Percentiles rank a stretch among this genome's conserved stretches.
phyloP scores from a whole-genome alignment of 1,284 basidiomycete genomes.

The Termitomyces sp. region DNA sequence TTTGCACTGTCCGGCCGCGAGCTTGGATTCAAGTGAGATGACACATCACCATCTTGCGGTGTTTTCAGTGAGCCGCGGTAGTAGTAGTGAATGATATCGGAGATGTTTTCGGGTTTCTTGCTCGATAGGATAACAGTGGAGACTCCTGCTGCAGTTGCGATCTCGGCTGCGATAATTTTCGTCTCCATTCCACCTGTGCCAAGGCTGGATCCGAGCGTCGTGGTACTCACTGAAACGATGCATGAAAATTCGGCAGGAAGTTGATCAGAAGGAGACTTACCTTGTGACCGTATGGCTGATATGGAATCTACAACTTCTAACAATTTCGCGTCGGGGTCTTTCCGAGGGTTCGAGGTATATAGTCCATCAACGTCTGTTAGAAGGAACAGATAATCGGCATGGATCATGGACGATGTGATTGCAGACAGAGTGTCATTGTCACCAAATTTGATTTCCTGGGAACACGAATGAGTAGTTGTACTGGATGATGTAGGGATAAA shows the following conservation, averaged over 20 bases:
- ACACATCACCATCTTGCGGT: constrained; percentile 19
- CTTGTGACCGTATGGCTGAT: constrained; percentile 74
- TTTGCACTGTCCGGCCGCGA: constrained; percentile 20
- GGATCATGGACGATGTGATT: constrained; percentile 94
- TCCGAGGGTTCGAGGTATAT: constrained; percentile 86
- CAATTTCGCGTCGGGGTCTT: constrained; percentile 1
- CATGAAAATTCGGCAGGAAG: neutral
- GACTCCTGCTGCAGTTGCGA: constrained; percentile 95
- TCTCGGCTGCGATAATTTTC: constrained; percentile 96
- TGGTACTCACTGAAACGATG: constrained; percentile 70
- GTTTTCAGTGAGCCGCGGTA: constrained; percentile 29
- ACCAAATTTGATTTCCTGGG: constrained; percentile 97
- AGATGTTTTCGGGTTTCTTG: constrained; percentile 74
- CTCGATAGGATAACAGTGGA: constrained; percentile 89
- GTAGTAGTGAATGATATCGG: constrained; percentile 79
- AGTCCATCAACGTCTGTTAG: constrained; percentile 96
- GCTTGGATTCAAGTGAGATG: constrained; percentile 30
- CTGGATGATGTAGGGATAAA: constrained; percentile 17
- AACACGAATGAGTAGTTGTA: neutral
- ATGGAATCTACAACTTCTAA: constrained; percentile 56
- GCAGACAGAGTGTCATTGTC: constrained; percentile 99
- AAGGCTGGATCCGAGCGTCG: constrained; percentile 86
- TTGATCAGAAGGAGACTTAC: constrained; percentile 33
- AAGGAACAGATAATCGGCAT: constrained; percentile 95
- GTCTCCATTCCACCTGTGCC: constrained; percentile 99